phyloP scores from a whole-genome alignment of 2,329 filamentous ascomycete species.

The Sphaerulina populicola region DNA sequence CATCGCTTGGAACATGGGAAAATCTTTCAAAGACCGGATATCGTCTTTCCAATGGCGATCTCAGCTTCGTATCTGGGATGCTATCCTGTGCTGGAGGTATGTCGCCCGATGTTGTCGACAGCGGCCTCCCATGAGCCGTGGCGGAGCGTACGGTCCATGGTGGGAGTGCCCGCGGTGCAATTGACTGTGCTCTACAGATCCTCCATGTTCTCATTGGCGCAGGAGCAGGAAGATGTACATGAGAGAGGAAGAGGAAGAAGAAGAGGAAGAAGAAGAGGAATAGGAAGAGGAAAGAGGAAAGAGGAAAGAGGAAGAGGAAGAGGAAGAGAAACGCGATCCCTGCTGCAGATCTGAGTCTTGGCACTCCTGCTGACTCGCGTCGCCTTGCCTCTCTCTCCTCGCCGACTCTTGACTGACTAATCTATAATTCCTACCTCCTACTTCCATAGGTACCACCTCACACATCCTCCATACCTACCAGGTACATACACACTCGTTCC shows the following conservation, averaged over 20 bases:
- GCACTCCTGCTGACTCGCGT: too few species aligned
- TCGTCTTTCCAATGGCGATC: not conserved
- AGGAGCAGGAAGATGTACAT: constrained; percentile 12
- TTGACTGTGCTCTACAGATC: constrained; percentile 3
- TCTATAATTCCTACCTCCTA: too few species aligned
- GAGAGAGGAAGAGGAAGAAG: not conserved
- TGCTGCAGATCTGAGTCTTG: too few species aligned
- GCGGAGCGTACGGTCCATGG: not conserved
- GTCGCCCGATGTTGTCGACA: not conserved
- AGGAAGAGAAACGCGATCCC: too few species aligned
- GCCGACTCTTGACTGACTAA: too few species aligned
- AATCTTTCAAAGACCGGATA: constrained; percentile 12
- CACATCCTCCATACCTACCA: too few species aligned
- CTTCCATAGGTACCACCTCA: too few species aligned
- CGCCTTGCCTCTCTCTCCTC: too few species aligned
- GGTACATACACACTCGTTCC: too few species aligned
- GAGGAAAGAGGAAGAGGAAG: too few species aligned
- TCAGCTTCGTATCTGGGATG: not conserved
- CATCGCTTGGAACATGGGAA: not conserved
- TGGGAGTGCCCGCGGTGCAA: constrained; percentile 1
- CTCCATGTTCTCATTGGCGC: constrained; percentile 27
- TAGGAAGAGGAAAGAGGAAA: too few species aligned
- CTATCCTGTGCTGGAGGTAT: not conserved
- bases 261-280: too few species aligned
- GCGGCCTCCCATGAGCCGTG: not conserved